A percentile compares a stretch with the other conserved stretches of the same genome.
Conservation (phyloP, 768 basidiomycete species). For the Glaciozyma antarctica region DNA sequence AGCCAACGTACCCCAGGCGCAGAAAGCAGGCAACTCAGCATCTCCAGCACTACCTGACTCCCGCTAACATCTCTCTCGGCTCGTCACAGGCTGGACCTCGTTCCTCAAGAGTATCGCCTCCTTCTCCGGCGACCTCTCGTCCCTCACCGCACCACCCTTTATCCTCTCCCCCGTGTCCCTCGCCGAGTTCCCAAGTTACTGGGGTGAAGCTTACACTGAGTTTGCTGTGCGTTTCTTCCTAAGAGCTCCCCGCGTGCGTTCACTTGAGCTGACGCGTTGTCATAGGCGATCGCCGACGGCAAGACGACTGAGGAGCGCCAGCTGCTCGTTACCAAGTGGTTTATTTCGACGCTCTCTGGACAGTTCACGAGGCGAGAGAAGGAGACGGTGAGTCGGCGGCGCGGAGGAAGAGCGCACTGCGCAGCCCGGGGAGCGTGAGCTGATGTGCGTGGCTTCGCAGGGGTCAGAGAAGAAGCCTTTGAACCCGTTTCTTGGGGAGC, state of each 20-base stretch:
- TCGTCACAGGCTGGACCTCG: too few relatives aligned
- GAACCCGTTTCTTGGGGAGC: conserved; percentile 48
- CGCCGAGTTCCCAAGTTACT: conserved; percentile 47
- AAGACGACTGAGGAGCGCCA: conserved; percentile 62
- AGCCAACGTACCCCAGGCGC: background rate
- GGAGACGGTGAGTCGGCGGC: conserved; percentile 16
- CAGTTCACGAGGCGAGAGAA: conserved; percentile 44
- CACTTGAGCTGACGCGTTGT: too few relatives aligned
- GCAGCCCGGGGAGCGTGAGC: background rate
- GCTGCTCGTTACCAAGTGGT: conserved; percentile 83
- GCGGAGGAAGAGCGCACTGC: background rate
- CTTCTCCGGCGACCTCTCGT: conserved; percentile 34
- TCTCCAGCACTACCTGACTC: too few relatives aligned
- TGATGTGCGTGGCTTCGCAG: conserved; percentile 30
- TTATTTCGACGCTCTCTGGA: conserved; percentile 90
- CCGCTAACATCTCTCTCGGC: too few relatives aligned
- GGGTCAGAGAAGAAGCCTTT: conserved; percentile 99
- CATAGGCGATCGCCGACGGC: conserved; percentile 46
- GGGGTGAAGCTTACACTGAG: conserved; percentile 86
- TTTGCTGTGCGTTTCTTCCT: conserved; percentile 62
- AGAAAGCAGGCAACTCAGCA: background rate
- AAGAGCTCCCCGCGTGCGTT: background rate
- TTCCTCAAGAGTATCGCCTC: conserved; percentile 27
- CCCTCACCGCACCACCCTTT: conserved; percentile 50
- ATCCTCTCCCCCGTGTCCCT: conserved; percentile 48